Base-by-base conservation (phyloP, 805 yeast genomes). In the Huiozyma naganishii region DNA sequence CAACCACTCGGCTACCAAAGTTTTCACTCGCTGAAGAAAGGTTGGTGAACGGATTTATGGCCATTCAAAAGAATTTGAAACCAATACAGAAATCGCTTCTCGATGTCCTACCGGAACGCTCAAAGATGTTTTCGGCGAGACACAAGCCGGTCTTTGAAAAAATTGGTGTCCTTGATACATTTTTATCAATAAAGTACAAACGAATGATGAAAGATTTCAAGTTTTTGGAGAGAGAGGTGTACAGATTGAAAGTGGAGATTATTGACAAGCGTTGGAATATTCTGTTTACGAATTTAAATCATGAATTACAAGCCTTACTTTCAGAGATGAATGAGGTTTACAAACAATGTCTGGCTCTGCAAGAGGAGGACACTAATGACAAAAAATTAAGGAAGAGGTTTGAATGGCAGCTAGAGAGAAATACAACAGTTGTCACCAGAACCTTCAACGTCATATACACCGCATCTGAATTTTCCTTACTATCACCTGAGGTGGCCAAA, bases 261-360 rank as follows among this genome's bases (percentile, higher is more conserved):
- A 66, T 80, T 4, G 80, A 77, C 46, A 55, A 63, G 29, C 69
- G 77, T 53, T 80, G 86, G 85, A 61, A 66, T 48, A 70, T 70
- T 27, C 64, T 79, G 2, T 77, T 79, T 48, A 61, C 62, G 28
- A 71, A 66, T 45, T 54, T 79, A 42, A 64, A 75, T 37, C 56
- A 63, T 3, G 76, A 76, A 47, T 54, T 71, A 4, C 52, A 57
- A 0, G 59, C 48, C 35, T 46, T 60, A 29, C 44, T 64, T 29
- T 45, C 50, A 17, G 54, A 47, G 30, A 43, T 64, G 23, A 47
- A 46, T 8, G 36, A 48, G 29, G 49, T 45, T 29, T 36, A 41
- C 12, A 54, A 50, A 30, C 23, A 17, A 17, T 17, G 23, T 27
- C 45, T 17, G 34, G 12, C 27, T 5, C n/a, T 12, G 23, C 29